Evolutionary conservation across 371 early-diverging fungal species (phyloP).

Genomic region (Mucor irregularis): DNA sequence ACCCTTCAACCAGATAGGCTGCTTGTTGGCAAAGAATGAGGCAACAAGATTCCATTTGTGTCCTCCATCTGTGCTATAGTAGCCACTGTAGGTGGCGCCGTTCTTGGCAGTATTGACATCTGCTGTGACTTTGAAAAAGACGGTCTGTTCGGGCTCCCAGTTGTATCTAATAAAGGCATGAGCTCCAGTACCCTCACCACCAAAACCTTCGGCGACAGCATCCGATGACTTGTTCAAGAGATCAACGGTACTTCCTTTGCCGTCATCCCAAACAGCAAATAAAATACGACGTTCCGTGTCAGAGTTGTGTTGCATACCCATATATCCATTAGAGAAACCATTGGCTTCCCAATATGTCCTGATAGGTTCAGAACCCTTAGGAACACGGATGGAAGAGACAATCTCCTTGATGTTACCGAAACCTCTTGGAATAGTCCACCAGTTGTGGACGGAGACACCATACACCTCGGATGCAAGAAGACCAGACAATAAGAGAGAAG

Average conservation of each 20-base stretch:
- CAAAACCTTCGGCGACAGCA: constrained; percentile 12
- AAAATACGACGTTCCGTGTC: constrained; percentile 14
- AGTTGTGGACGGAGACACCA: constrained; percentile 7
- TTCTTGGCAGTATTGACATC: background rate
- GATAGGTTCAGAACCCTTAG: constrained; percentile 16
- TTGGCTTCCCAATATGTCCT: constrained; percentile 23
- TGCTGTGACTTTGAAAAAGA: constrained; percentile 10
- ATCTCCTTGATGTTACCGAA: constrained; percentile 10
- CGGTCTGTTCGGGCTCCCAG: constrained; percentile 11
- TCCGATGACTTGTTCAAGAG: background rate
- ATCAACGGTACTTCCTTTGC: constrained; percentile 18
- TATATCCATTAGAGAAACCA: constrained; percentile 16
- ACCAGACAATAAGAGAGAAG: background rate
- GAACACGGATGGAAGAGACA: constrained; percentile 17
- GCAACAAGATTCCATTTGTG: constrained; percentile 14
- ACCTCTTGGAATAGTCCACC: constrained; percentile 7
- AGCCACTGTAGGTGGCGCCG: constrained; percentile 4
- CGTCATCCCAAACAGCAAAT: constrained; percentile 22
- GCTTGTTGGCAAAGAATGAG: constrained; percentile 5
- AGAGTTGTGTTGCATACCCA: constrained; percentile 20
- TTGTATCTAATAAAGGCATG: constrained; percentile 8
- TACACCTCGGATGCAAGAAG: background rate
- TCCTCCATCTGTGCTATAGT: constrained; percentile 1
- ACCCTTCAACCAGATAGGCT: background rate
- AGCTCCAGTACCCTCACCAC: constrained; percentile 22